A percentile compares a stretch with the other conserved stretches of the same genome.
Evolutionary conservation across 257 asterid genomes (phyloP).

Genomic region (Lycium barbarum): DNA sequence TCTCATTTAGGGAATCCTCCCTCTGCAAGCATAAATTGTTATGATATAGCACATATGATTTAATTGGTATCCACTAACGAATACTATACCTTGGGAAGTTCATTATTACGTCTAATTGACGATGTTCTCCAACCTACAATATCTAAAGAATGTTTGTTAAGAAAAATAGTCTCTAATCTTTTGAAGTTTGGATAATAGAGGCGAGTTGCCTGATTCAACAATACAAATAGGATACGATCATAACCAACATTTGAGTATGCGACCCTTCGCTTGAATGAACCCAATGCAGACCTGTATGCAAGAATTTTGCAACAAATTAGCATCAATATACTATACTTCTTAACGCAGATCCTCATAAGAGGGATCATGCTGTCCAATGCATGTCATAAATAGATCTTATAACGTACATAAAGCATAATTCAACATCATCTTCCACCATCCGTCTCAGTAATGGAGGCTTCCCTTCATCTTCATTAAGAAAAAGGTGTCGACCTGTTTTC

Average conservation of each 20-base stretch:
- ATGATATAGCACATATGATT: conserved; percentile 21
- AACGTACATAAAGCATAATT: conserved; percentile 70
- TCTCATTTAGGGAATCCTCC: conserved; percentile 80
- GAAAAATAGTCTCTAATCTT: conserved; percentile 31
- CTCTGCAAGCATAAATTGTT: conserved; percentile 57
- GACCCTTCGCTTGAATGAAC: conserved; percentile 84
- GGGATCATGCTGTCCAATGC: background rate
- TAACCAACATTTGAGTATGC: conserved; percentile 89
- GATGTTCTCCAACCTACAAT: conserved; percentile 99
- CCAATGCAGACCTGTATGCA: conserved; percentile 82
- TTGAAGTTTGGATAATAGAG: background rate
- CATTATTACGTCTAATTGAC: conserved; percentile 85
- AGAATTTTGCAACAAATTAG: conserved; percentile 29
- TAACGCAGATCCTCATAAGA: conserved; percentile 20
- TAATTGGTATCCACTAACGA: conserved; percentile 25
- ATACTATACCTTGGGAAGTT: conserved; percentile 80
- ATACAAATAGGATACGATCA: conserved; percentile 81
- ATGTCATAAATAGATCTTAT: conserved; percentile 8
- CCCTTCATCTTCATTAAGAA: conserved; percentile 82
- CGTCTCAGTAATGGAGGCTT: conserved; percentile 83
- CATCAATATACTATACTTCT: conserved; percentile 14
- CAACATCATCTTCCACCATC: conserved; percentile 79
- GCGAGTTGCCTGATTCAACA: conserved; percentile 19
- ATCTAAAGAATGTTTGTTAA: conserved; percentile 56
- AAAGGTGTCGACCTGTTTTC: conserved; percentile 97